A percentile compares a stretch with the other conserved stretches of the same genome.
These are phyloP conservation scores for Leccinum sublutescens DNA, from an alignment of 768 basidiomycete genomes.

Conservation along the genomic window DNA sequence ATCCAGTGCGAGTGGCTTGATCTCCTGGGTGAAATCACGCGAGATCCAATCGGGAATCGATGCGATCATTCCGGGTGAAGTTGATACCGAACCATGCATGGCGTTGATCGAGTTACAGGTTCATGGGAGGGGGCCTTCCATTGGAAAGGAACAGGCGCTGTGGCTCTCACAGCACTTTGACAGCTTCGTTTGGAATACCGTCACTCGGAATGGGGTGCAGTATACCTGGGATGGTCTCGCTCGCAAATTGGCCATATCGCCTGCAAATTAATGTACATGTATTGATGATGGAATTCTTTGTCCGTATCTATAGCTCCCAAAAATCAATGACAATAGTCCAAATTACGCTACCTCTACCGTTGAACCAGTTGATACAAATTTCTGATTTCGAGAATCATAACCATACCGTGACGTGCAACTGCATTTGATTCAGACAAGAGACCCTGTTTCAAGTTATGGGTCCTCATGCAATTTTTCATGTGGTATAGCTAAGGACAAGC, in stretches of 20 bases:
- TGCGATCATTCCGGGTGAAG: not conserved
- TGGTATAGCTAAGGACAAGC: not conserved
- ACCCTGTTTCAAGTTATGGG: not conserved
- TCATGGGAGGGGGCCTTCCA: constrained; percentile 2
- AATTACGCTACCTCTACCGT: not conserved
- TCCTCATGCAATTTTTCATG: not conserved
- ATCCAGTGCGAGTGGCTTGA: not conserved
- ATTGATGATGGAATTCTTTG: not conserved
- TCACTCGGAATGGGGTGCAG: not conserved
- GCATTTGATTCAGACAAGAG: not conserved
- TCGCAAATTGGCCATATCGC: not conserved
- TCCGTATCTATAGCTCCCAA: not conserved
- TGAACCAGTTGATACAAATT: not conserved
- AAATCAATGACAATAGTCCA: not conserved
- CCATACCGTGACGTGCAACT: not conserved
- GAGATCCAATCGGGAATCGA: constrained; percentile 4
- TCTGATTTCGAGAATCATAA: not conserved
- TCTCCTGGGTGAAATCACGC: constrained; percentile 1
- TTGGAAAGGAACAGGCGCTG: not conserved
- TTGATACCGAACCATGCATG: not conserved
- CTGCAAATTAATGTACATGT: not conserved
- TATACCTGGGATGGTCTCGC: constrained; percentile 2
- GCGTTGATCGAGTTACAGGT: constrained; percentile 7
- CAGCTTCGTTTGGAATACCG: constrained; percentile 7
- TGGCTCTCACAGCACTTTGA: constrained; percentile 7